Percentiles rank a stretch among this genome's conserved stretches.
These are phyloP conservation scores for Syzygium oleosum DNA, from an alignment of 345 rosid species.

Conservation along the genomic window DNA sequence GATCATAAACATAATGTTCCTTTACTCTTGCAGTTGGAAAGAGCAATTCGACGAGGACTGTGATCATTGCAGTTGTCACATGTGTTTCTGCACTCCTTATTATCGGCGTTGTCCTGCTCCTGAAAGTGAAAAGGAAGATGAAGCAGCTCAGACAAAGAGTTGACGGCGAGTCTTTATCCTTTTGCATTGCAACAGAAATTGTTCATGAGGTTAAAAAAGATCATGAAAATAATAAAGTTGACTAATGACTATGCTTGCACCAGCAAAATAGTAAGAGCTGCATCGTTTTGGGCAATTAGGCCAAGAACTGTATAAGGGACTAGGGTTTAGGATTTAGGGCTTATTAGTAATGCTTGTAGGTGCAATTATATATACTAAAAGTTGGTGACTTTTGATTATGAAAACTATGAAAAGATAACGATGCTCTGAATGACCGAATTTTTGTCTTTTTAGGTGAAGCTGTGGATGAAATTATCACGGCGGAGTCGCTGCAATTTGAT, in stretches of 20 bases:
- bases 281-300: no score
- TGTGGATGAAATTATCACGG: background rate
- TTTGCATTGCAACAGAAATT: background rate
- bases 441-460: background rate
- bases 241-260: background rate
- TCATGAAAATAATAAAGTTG: background rate
- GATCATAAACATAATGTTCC: background rate
- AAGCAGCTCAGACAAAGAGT: background rate
- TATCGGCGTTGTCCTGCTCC: background rate
- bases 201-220: background rate
- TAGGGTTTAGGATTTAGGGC: no score
- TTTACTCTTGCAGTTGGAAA: background rate
- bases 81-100: background rate
- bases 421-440: background rate
- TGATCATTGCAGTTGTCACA: background rate
- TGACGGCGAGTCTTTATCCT: background rate
- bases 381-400: background rate
- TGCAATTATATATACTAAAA: no score
- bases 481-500: conserved; percentile 12
- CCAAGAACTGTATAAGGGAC: no score
- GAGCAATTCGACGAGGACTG: background rate
- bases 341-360: no score
- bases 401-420: no score
- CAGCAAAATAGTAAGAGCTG: background rate
- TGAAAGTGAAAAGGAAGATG: background rate